phyloP scores from a whole-genome alignment of 768 basidiomycete species.

The Mycena indigotica region DNA sequence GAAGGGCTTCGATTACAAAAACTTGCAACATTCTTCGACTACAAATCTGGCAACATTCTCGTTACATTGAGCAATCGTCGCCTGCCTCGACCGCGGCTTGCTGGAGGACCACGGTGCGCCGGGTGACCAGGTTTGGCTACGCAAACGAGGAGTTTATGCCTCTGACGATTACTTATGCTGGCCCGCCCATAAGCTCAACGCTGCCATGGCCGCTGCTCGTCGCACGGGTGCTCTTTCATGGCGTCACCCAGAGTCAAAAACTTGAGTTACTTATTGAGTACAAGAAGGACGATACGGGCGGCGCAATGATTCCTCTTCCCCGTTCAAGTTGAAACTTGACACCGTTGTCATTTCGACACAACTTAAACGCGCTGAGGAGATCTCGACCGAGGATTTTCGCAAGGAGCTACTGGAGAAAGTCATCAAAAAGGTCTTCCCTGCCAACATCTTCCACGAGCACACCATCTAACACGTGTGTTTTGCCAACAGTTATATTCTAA shows the following conservation, averaged over 20 bases:
- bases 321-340: too few species aligned
- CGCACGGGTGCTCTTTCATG: slow-evolving; percentile 80
- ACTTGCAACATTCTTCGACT: too few species aligned
- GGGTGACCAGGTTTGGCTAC: slow-evolving; percentile 99
- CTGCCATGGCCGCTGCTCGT: slow-evolving; percentile 91
- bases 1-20: slow-evolving; percentile 99
- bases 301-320: slow-evolving; percentile 92
- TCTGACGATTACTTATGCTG: slow-evolving; percentile 91
- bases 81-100: slow-evolving; percentile 95
- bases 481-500: neutral
- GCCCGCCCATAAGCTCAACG: slow-evolving; percentile 97
- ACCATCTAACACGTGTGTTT: slow-evolving; percentile 89
- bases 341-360: slow-evolving; percentile 97
- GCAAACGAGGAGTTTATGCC: slow-evolving; percentile 98
- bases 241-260: slow-evolving; percentile 99
- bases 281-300: slow-evolving; percentile 96
- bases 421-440: slow-evolving; percentile 91
- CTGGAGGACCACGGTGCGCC: slow-evolving; percentile 95
- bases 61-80: slow-evolving; percentile 99
- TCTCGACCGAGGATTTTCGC: slow-evolving; percentile 90
- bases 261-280: slow-evolving; percentile 99
- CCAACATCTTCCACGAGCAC: slow-evolving; percentile 83
- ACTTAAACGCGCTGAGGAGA: slow-evolving; percentile 95
- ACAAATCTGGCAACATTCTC: slow-evolving; percentile 99
- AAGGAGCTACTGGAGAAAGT: slow-evolving; percentile 90